Conservation (phyloP, 2,329 filamentous ascomycete species). For the Ilyonectria mors-panacis region DNA sequence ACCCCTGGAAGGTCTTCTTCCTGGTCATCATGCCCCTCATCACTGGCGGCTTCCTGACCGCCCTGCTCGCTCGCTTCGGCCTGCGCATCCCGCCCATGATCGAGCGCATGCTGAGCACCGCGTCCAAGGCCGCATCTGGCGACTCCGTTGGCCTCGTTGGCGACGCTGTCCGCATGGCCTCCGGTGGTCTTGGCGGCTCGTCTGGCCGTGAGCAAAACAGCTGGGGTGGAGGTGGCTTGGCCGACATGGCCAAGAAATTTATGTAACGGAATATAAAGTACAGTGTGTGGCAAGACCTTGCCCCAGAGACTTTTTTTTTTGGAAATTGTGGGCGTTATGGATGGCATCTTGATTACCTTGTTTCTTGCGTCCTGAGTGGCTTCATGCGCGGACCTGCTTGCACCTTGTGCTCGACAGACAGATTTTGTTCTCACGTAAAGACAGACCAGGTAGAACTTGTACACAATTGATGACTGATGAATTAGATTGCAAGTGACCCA, state of each 20-base stretch:
- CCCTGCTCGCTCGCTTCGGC: constrained; percentile 84
- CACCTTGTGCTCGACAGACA: not conserved
- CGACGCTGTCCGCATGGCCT: constrained; percentile 70
- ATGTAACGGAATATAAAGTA: constrained; percentile 48
- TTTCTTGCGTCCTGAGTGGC: constrained; percentile 23
- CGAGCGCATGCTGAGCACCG: constrained; percentile 70
- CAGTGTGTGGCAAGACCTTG: constrained; percentile 21
- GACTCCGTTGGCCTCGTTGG: constrained; percentile 65
- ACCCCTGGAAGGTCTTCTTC: constrained; percentile 90
- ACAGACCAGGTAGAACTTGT: constrained; percentile 8
- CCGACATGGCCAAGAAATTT: constrained; percentile 60
- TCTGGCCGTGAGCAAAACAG: constrained; percentile 53
- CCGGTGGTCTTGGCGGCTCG: constrained; percentile 51
- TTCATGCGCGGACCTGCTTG: not conserved
- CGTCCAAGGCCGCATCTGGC: constrained; percentile 64
- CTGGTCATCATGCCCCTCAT: constrained; percentile 90
- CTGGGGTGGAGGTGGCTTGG: constrained; percentile 55
- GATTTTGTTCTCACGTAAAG: constrained; percentile 2
- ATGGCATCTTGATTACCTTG: constrained; percentile 17
- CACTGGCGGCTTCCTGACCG: constrained; percentile 85
- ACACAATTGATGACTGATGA: constrained; percentile 18
- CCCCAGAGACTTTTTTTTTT: constrained; percentile 15
- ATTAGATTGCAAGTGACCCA: constrained; percentile 17
- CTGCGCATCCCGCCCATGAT: constrained; percentile 79
- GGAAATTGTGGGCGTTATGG: constrained; percentile 42